Base-by-base conservation (phyloP, 495 filamentous ascomycete species). In the Penicillium canariense region DNA sequence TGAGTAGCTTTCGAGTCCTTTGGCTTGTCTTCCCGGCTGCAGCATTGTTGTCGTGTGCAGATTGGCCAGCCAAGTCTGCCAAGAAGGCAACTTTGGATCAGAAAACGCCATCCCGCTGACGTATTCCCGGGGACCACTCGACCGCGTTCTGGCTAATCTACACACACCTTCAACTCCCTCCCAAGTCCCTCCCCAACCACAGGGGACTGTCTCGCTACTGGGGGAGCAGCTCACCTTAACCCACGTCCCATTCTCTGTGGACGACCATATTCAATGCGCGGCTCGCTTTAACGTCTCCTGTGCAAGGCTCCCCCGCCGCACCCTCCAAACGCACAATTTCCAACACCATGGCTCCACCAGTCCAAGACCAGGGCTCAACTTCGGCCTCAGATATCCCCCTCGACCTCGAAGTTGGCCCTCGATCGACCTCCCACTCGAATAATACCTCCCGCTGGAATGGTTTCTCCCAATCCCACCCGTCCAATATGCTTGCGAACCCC, bases 311-410 rank as follows among this genome's bases (percentile, higher is more conserved):
- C 43, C 25, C 27, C 43, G 43, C 26, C n/a, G 10, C 27, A 10
- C 26, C 43, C 27, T 20, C 27, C 27, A 8, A 30, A 46, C 23
- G 15, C 42, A 28, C 27, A 12, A 27, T 10, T 26, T 10, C 30
- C 43, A 14, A 18, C 46, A 58, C 26, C 20, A 67, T 67, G 64
- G 23, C 56, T 50, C 48, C 51, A 39, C 42, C 23, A 22, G 30
- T 18, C 28, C 52, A 61, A 39, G 14, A 50, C 32, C 53, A 50
- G 14, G 48, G 59, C 44, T 60, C 65, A 11, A 65, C 61, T 8
- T 59, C 65, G 26, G 59, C 63, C 27, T 54, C 63, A 26, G 62
- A 69, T 35, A 59, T 74, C 8, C 70, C 70, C 9, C 50, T 70
- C 15, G 68, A 72, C 48, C 58, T 75, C 17, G 72, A 75, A 55